phyloP scores from a whole-genome alignment of 2,329 filamentous ascomycete species.

The Pseudogymnoascus sp. region DNA sequence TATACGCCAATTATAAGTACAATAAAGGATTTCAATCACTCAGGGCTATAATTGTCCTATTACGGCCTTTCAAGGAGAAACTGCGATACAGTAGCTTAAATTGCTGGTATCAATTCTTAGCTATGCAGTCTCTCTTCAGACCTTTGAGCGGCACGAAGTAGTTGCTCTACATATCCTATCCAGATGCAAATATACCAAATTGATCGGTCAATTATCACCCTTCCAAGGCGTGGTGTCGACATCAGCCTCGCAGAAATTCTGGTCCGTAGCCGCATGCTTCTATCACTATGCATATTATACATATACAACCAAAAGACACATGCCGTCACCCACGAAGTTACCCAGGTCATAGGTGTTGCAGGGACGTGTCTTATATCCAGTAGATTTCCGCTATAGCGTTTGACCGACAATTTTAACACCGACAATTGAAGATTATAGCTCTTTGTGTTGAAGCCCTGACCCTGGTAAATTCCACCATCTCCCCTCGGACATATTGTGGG shows the following conservation, averaged over 20 bases:
- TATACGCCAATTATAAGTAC: too few species aligned
- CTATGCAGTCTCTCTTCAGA: neutral
- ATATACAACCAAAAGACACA: neutral
- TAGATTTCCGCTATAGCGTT: neutral
- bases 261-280: neutral
- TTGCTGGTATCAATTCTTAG: neutral
- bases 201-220: neutral
- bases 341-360: neutral
- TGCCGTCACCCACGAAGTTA: neutral
- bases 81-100: too few species aligned
- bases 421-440: neutral
- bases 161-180: neutral
- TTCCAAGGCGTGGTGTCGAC: neutral
- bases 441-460: neutral
- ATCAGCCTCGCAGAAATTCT: neutral
- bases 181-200: neutral
- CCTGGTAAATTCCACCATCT: neutral
- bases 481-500: neutral
- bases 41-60: too few species aligned
- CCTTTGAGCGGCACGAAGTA: neutral
- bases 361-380: neutral
- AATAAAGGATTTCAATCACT: too few species aligned
- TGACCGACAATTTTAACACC: neutral
- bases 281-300: neutral
- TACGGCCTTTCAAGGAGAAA: too few species aligned